Base-by-base conservation (phyloP, 202 grass and related monocot species). In the Brachypodium distachyon region DNA sequence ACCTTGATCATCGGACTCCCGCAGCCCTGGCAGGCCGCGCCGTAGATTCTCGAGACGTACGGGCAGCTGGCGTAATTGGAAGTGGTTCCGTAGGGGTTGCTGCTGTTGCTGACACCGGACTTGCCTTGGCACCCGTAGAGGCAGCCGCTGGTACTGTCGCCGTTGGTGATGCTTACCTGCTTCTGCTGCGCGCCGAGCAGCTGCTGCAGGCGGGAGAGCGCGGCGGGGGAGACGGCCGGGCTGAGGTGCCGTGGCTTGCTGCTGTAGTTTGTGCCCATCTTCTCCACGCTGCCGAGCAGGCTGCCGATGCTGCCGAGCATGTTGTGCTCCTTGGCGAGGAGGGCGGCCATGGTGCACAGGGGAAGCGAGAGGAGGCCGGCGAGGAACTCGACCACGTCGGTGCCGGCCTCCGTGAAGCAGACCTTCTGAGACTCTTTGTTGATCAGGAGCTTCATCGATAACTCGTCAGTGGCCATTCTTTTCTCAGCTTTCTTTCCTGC, bases 261-360 rank as follows among this genome's bases (percentile, higher is more conserved):
- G 6, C 16, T 26, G 72, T 59, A 83, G 9, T 84, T 72, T n/a
- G 36, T 2, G 3, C 72, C 66, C 10, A 84, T 34, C 59, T 71
- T 52, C 55, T 64, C 32, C 36, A 84, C 8, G 25, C 66, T 84
- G 65, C 51, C 19, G 70, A 72, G 46, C 47, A 84, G 26, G 12
- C 67, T 82, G 5, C 48, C 80, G 11, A 82, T 66, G 16, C 80
- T 82, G 29, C 61, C 80, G 12, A 67, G 60, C 70, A 82, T 82
- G 12, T n/a, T n/a, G n/a, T 48, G 75, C 67, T 84, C 75, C 21
- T 73, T 84, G 58, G 75, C 66, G 2, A 79, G 57, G 37, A 84
- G 29, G 56, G 14, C 33, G 48, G n/a, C 3, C 7, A 63, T 13
- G 10, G 75, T 73, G 58, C 82, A 54, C 57, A 84, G 4, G 2